These are phyloP conservation scores for Phytomonas francai DNA, from an alignment of 208 protist genomes.

Conservation along the genomic window DNA sequence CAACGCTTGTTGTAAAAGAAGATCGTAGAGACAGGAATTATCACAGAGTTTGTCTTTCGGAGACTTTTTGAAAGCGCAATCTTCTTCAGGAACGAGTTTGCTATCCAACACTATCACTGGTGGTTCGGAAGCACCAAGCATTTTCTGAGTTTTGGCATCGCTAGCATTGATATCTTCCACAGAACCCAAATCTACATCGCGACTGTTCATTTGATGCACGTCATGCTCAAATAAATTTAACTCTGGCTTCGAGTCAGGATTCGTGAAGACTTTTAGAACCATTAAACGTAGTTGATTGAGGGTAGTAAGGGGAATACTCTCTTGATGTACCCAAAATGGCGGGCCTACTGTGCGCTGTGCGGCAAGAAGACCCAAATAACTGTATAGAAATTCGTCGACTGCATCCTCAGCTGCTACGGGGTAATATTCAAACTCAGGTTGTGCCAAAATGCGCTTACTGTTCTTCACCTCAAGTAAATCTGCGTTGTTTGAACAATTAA, in stretches of 20 bases:
- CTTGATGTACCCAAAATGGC: background rate
- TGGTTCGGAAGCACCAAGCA: background rate
- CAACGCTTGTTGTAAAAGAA: background rate
- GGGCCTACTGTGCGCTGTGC: constrained; percentile 4
- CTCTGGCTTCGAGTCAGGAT: background rate
- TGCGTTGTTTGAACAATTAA: background rate
- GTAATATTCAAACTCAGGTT: background rate
- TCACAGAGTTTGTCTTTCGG: background rate
- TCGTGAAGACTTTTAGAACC: background rate
- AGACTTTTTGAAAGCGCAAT: background rate
- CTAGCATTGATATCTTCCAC: background rate
- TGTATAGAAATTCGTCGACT: constrained; percentile 59
- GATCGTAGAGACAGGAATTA: background rate
- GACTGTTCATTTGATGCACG: background rate
- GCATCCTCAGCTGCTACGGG: background rate
- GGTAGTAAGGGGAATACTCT: background rate
- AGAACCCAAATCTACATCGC: background rate
- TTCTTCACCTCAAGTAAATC: background rate
- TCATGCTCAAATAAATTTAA: background rate
- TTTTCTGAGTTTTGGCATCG: background rate
- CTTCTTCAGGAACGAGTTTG: background rate
- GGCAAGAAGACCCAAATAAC: constrained; percentile 40
- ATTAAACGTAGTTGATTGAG: background rate
- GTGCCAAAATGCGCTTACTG: background rate
- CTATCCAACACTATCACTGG: background rate